Conservation (phyloP, 208 protist genomes). For the Trypanosoma lewisi region DNA sequence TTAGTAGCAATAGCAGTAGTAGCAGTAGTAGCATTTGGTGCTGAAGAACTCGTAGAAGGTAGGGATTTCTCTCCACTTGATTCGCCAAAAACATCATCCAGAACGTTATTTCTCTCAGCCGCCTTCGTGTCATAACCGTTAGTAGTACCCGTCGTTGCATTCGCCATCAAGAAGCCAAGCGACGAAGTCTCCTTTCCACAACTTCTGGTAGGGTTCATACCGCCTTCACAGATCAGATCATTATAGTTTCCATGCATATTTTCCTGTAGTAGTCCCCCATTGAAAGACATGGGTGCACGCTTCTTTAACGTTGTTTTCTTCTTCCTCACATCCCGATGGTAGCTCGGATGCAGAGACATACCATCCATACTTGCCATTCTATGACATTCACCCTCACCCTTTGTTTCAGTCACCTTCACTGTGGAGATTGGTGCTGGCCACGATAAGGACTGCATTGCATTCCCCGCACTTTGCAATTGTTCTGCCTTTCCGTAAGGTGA, state of each 20-base stretch:
- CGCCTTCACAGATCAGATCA: too few relatives aligned
- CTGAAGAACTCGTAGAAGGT: too few relatives aligned
- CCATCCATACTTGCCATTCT: slow-evolving; percentile 11
- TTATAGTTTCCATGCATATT: background rate
- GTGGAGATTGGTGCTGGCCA: slow-evolving; percentile 1
- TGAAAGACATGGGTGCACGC: slow-evolving; percentile 21
- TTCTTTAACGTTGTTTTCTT: slow-evolving; percentile 27
- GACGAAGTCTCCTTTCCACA: background rate
- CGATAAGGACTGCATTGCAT: slow-evolving; percentile 1
- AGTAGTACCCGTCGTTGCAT: background rate
- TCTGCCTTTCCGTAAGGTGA: background rate
- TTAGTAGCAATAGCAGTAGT: background rate
- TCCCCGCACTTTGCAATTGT: slow-evolving; percentile 5
- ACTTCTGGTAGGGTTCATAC: background rate
- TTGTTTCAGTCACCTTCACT: background rate
- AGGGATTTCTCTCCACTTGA: background rate
- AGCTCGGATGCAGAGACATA: slow-evolving; percentile 6
- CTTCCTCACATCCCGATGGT: background rate
- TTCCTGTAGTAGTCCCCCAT: background rate
- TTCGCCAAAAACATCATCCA: slow-evolving; percentile 36
- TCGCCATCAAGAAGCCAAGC: background rate
- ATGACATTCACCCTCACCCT: background rate
- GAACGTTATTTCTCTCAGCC: background rate
- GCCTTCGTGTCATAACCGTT: background rate
- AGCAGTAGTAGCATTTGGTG: background rate